Base-by-base conservation (phyloP, 345 rosid genomes). In the Salix koriyanagi region DNA sequence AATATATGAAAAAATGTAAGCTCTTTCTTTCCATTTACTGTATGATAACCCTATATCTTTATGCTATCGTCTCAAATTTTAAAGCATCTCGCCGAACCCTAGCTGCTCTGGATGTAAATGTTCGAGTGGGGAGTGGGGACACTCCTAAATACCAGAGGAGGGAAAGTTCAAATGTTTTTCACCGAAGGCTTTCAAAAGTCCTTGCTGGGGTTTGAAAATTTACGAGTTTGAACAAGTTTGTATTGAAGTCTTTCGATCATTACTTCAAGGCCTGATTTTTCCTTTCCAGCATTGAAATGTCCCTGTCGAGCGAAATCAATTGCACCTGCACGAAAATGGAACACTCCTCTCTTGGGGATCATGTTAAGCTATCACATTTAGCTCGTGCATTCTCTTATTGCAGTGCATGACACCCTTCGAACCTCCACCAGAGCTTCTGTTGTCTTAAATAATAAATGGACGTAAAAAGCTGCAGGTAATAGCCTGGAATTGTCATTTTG, bases 1-100 rank as follows among this genome's bases (percentile, higher is more conserved):
- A 78, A 75, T 30, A 36, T 36, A 36, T 36, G 37, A 36, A 19
- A 76, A 82, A 74, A 69, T 85, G 89, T 81, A 69, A 76, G 80
- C 56, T 62, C 77, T 69, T 75, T 61, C 65, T 52, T 74, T 70
- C 67, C 28, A 28, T 70, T 42, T 68, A 62, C 12, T 21, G 23
- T 13, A 23, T 8, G 2, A 46, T 16, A 44, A 41, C 9, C 37
- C 4, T 50, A 56, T 32, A 75, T 69, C 25, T 3, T 37, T 30
- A 4, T 10, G 41, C 23, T 37, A 37, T 21, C 21, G 23, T 26
- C 32, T 62, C 66, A 62, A 62, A 62, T 6, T 18, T 66, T 3
- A 15, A 25, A 66, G 71, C 76, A 56, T 79, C 50, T 58, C 70
- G 52, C 76, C 67, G 76, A 82, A 81, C 80, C 75, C 69, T 86